A percentile compares a stretch with the other conserved stretches of the same genome.
Conservation (phyloP, 352 stramenopile species). For the Pythium grandisporangium region DNA sequence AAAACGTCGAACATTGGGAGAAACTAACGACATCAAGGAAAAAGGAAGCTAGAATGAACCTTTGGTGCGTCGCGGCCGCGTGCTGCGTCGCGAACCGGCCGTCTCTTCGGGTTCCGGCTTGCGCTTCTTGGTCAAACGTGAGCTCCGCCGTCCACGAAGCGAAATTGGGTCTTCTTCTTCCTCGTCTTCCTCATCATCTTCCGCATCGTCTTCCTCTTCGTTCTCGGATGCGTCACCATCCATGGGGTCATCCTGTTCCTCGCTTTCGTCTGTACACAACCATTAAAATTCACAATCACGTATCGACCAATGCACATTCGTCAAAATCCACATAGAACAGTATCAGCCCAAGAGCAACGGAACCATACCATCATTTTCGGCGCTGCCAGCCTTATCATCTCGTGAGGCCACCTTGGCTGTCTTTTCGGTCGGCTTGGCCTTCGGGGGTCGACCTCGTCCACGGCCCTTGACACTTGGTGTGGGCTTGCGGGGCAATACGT, state of each 20-base stretch:
- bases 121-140: constrained; percentile 9
- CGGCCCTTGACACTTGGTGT: constrained; percentile 3
- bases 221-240: background rate
- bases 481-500: background rate
- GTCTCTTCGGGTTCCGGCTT: constrained; percentile 9
- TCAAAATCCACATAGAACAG: too few species aligned
- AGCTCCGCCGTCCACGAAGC: constrained; percentile 9
- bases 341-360: too few species aligned
- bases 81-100: constrained; percentile 5
- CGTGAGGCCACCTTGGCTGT: too few species aligned
- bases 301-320: background rate
- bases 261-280: constrained; percentile 1
- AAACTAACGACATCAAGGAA: constrained; percentile 2
- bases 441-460: constrained; percentile 9
- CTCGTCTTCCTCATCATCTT: constrained; percentile 5
- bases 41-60: constrained; percentile 15
- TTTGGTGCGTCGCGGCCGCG: constrained; percentile 13
- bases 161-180: constrained; percentile 11
- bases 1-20: constrained; percentile 2
- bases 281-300: background rate
- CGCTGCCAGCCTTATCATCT: too few species aligned
- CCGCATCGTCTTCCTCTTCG: background rate
- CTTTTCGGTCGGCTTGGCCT: too few species aligned
- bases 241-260: constrained; percentile 8
- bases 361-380: too few species aligned